Evolutionary conservation across 2,329 filamentous ascomycete genomes (phyloP), one percentile per base, ranked within the genome.

Genomic region (Monilinia polystroma): DNA sequence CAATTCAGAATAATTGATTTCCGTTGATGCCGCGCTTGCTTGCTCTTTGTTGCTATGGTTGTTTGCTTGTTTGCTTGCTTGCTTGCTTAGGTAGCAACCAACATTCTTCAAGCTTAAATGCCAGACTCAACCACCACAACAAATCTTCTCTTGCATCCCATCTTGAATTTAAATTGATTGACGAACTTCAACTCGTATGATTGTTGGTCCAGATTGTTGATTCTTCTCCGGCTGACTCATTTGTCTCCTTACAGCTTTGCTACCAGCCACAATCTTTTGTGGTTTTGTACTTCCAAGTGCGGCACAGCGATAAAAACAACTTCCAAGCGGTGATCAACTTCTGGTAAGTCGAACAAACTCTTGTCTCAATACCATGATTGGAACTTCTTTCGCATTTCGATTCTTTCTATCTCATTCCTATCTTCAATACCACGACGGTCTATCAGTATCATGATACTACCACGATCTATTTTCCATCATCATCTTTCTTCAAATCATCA

Each of bases 291-390:
- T 2, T 2, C 23, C 29, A 51, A 2, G 23, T 26, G 20, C 45
- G 20, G 32, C 32, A 4, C 32, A 41, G 20, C 4, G 23, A 38
- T n/a, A 26, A 20, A 29, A 26, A 3, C 45, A 62, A 38, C 4
- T 51, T 8, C 14, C 51, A 8, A 38, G 18, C 14, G 58, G 45
- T 41, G 45, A 52, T 62, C 58, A 62, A 62, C 58, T 62, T 38
- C 51, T 51, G 32, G 58, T 51, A 20, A 26, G 58, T 62, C 29
- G 7, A 41, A 38, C 32, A 51, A 4, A 20, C 16, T 26, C n/a
- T 7, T 16, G 7, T 38, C 1, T 41, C n/a, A 20, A 3, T 10
- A 23, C 32, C 8, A 38, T 51, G 2, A n/a, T 38, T 38, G 2
- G 32, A 3, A 51, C 8, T 51, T 38, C 29, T 29, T 62, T 41